phyloP scores from a whole-genome alignment of 176 grass and related monocot genomes.

The Hordeum marinum region DNA sequence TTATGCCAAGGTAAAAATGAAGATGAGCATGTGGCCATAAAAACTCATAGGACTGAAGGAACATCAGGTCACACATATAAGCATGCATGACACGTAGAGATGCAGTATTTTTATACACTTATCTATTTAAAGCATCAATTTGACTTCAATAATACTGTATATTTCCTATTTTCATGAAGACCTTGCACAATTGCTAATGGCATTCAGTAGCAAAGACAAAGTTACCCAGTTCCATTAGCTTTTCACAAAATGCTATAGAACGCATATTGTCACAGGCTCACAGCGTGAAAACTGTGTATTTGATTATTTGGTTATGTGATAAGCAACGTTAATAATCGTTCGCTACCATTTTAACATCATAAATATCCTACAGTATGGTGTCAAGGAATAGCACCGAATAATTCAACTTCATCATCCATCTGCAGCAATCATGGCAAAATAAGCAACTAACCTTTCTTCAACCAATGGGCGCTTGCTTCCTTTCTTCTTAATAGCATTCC shows the following conservation, averaged over 20 bases:
- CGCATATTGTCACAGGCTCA: not conserved
- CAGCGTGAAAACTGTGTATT: not conserved
- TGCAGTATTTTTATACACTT: not conserved
- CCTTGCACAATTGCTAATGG: not conserved
- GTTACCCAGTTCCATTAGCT: not conserved
- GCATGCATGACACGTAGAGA: not conserved
- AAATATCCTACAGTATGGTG: not conserved
- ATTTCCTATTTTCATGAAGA: not conserved
- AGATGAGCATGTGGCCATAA: not conserved
- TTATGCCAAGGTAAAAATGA: not conserved
- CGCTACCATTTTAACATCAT: not conserved
- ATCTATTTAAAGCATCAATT: not conserved
- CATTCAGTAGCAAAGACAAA: not conserved
- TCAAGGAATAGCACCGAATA: not conserved
- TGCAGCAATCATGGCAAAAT: not conserved
- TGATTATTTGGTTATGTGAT: not conserved
- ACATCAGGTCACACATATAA: not conserved
- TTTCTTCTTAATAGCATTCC: conserved; percentile 60
- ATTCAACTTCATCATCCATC: not conserved
- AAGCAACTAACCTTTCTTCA: conserved; percentile 73
- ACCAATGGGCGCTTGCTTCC: conserved; percentile 71
- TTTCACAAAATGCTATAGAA: not conserved
- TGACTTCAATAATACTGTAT: not conserved
- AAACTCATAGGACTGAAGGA: not conserved
- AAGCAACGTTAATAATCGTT: not conserved